Conservation (phyloP, 1,284 basidiomycete species). For the Mycocalia duriaeana region DNA sequence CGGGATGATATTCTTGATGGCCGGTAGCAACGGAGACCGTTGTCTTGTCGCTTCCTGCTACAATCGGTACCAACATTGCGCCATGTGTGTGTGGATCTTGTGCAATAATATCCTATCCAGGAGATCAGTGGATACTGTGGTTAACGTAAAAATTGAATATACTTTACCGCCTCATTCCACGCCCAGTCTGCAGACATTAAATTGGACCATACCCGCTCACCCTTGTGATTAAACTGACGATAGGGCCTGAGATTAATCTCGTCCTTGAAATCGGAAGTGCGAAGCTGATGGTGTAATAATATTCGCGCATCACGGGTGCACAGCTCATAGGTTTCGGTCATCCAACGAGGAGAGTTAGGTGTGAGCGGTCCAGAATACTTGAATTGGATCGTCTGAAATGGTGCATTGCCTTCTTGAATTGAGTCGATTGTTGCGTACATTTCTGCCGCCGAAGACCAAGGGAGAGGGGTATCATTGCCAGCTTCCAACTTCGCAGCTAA, state of each 20-base stretch:
- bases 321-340: constrained; percentile 19
- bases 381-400: constrained; percentile 19
- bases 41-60: constrained; percentile 1
- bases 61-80: neutral
- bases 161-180: constrained; percentile 1
- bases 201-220: neutral
- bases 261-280: constrained; percentile 8
- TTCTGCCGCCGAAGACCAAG: constrained; percentile 15
- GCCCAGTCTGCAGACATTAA: constrained; percentile 6
- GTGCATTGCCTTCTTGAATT: constrained; percentile 18
- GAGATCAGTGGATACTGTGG: neutral
- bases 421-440: constrained; percentile 23
- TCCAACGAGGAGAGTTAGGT: constrained; percentile 16
- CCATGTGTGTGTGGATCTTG: neutral
- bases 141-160: neutral
- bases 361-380: constrained; percentile 13
- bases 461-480: constrained; percentile 5
- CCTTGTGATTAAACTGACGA: constrained; percentile 6
- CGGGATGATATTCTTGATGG: neutral
- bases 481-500: constrained; percentile 9
- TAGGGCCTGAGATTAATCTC: constrained; percentile 8
- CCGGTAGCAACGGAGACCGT: neutral
- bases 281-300: constrained; percentile 15
- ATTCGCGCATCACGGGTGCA: constrained; percentile 13
- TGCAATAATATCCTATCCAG: constrained; percentile 10